Conservation (phyloP, 768 basidiomycete genomes). For the Agrocybe pediades region DNA sequence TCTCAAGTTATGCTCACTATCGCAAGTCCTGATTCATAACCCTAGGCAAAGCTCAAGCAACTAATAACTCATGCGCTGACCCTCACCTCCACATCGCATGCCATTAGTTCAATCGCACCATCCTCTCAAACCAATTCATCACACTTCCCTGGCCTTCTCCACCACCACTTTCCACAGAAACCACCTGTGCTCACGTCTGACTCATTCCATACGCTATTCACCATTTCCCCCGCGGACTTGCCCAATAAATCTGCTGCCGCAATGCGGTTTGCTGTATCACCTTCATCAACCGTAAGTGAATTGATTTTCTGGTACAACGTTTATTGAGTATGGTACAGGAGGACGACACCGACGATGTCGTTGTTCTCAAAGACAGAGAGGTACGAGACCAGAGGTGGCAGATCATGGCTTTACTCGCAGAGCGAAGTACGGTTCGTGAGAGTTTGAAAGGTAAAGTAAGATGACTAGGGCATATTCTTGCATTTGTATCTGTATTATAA, state of each 20-base stretch:
- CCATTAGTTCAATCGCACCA: slow-evolving; percentile 74
- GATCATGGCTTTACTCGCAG: slow-evolving; percentile 70
- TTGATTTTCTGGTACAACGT: background rate
- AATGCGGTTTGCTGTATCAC: slow-evolving; percentile 56
- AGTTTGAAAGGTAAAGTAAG: slow-evolving; percentile 28
- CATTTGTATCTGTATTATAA: background rate
- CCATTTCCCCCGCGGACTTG: slow-evolving; percentile 73
- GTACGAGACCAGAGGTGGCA: slow-evolving; percentile 76
- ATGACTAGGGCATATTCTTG: background rate
- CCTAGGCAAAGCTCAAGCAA: slow-evolving; percentile 79
- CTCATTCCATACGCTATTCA: slow-evolving; percentile 79
- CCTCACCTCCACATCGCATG: slow-evolving; percentile 73
- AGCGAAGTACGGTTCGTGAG: slow-evolving; percentile 74
- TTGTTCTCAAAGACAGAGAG: slow-evolving; percentile 61
- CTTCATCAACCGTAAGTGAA: slow-evolving; percentile 25
- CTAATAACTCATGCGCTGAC: slow-evolving; percentile 81
- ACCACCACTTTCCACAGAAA: slow-evolving; percentile 33
- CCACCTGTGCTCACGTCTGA: slow-evolving; percentile 60
- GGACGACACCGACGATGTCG: slow-evolving; percentile 52
- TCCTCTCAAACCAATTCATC: slow-evolving; percentile 36
- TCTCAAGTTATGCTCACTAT: background rate
- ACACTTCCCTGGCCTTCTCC: slow-evolving; percentile 13
- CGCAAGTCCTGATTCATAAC: background rate
- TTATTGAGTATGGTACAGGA: slow-evolving; percentile 30
- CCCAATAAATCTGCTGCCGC: slow-evolving; percentile 81